phyloP scores from a whole-genome alignment of 768 basidiomycete species.

The Pulveroboletus sp. region DNA sequence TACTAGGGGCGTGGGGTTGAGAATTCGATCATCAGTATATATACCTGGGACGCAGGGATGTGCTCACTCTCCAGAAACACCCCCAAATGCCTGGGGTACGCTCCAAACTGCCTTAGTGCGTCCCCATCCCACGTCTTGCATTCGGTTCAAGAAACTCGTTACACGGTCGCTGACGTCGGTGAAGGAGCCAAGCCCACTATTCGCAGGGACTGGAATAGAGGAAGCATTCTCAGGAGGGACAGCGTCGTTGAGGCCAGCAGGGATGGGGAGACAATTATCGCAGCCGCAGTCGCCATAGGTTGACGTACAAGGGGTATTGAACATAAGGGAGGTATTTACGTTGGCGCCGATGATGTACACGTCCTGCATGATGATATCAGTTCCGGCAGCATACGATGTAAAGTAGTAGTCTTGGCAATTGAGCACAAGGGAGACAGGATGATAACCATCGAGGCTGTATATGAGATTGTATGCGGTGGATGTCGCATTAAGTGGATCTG shows the following conservation, averaged over 20 bases:
- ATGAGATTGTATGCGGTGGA: constrained; percentile 50
- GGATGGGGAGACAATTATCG: constrained; percentile 47
- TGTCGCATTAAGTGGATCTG: constrained; percentile 57
- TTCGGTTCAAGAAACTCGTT: constrained; percentile 56
- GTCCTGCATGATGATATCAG: constrained; percentile 70
- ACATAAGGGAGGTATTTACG: constrained; percentile 55
- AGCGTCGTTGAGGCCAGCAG: constrained; percentile 38
- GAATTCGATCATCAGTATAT: not conserved
- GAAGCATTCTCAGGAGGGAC: constrained; percentile 22
- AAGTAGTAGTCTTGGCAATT: constrained; percentile 67
- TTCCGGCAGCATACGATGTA: constrained; percentile 50
- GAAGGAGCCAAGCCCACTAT: constrained; percentile 36
- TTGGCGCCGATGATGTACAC: constrained; percentile 48
- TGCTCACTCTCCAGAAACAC: constrained; percentile 31
- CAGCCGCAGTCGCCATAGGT: constrained; percentile 73
- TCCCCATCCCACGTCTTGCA: constrained; percentile 61
- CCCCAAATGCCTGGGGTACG: constrained; percentile 75
- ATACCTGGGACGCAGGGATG: not conserved
- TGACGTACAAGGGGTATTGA: constrained; percentile 56
- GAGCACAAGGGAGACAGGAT: constrained; percentile 59
- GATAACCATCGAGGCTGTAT: constrained; percentile 59
- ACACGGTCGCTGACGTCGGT: constrained; percentile 64
- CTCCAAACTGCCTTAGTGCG: constrained; percentile 68
- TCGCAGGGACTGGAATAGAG: constrained; percentile 11
- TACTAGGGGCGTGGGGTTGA: constrained; percentile 15